Base-by-base conservation (phyloP, 805 yeast genomes). In the Metschnikowia lunata region DNA sequence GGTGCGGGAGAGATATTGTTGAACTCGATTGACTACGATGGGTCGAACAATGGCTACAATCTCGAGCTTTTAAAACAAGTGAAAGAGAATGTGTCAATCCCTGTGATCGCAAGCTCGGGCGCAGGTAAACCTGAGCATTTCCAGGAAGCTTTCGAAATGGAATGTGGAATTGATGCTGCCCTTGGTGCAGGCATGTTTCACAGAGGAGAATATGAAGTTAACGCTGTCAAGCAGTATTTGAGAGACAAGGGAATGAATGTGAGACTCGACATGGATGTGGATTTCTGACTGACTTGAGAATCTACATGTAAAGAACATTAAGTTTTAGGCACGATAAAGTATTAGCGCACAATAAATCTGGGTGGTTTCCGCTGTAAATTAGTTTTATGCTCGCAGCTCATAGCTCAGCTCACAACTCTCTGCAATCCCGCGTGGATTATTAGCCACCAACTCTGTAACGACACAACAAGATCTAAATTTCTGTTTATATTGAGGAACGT, bases 121-220 rank as follows among this genome's bases (percentile, higher is more conserved):
- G 99, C 99, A 6, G 99, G 99, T 40, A 79, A 71, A 18, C 99
- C 99, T 1, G 76, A 72, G 39, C 98, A 93, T 67, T 93, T 93
- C 62, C 80, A 79, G 50, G 88, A 93, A 51, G 99, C 88, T 2
- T 93, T 93, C 59, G 74, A 71, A 37, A 48, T 67, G 59, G 72
- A 83, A 36, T 89, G 97, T 12, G 73, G 77, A 6, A 84, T 93
- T 1, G 99, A 93, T 67, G 99, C 99, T 35, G 98, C 99, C 13
- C 74, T 93, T 34, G 99, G 99, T 32, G 99, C 99, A 4, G 99
- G 99, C 36, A 85, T 93, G 83, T 93, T 93, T 74, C 99, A 93
- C 71, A 76, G 99, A 61, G 90, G 87, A 18, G 98, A 91, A 58
- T 93, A 85, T 65, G 82, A 88, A 10, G 97, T 93, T 13, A 75